Evolutionary conservation across 1,284 basidiomycete genomes (phyloP).

Genomic region (Volvariella volvacea): DNA sequence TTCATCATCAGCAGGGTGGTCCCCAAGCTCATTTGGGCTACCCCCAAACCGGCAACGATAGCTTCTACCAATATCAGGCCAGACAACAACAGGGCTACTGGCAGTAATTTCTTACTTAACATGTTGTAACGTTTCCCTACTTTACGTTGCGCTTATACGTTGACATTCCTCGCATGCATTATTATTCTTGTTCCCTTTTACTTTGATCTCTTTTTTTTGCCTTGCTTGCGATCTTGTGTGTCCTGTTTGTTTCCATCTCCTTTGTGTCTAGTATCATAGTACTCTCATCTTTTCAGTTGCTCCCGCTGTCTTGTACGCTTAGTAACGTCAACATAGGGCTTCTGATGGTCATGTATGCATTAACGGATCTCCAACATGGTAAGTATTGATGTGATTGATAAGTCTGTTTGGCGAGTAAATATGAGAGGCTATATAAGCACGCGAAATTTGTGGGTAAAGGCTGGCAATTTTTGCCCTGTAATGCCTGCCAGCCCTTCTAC

Average conservation of each 20-base stretch:
- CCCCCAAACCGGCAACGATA: constrained; percentile 55
- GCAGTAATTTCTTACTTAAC: constrained; percentile 38
- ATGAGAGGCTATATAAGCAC: too few species aligned
- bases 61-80: constrained; percentile 63
- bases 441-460: too few species aligned
- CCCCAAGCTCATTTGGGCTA: constrained; percentile 63
- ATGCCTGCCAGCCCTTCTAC: too few species aligned
- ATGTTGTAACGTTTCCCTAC: background rate
- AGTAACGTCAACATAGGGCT: too few species aligned
- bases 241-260: constrained; percentile 18
- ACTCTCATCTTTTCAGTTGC: constrained; percentile 16
- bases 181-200: constrained; percentile 12
- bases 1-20: constrained; percentile 35
- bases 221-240: constrained; percentile 13
- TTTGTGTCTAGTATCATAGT: constrained; percentile 18
- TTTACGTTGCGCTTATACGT: constrained; percentile 11
- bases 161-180: constrained; percentile 15
- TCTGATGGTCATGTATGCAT: too few species aligned
- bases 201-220: too few species aligned
- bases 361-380: too few species aligned
- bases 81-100: constrained; percentile 66
- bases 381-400: too few species aligned
- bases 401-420: too few species aligned
- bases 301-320: constrained; percentile 22
- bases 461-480: too few species aligned